Base-by-base conservation (phyloP, 352 stramenopile genomes). In the Pythium monospermum region DNA sequence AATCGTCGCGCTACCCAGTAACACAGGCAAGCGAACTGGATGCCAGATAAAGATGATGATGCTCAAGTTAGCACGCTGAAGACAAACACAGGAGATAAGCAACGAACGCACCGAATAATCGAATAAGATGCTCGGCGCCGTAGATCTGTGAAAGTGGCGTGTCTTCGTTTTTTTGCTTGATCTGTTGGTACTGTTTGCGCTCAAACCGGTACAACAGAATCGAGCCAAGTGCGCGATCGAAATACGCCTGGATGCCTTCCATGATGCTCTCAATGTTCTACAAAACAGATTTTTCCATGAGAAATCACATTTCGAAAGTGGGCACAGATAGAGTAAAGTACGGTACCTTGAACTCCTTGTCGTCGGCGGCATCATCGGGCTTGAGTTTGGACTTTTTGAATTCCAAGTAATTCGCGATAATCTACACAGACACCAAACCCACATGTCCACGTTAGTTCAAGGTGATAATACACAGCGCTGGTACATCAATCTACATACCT, bases 151-250 rank as follows among this genome's bases (percentile, higher is more conserved):
- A 92, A 18, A 92, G 71, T 30, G 72, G 73, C 50, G 68, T 71
- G 37, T 81, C 71, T 27, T 71, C 57, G 39, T 86, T 62, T 42
- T 73, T 69, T 40, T 78, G 61, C 54, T 80, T 71, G 22, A 95
- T 70, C 36, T 91, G 64, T 33, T 93, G 67, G 57, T 91, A 97
- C 75, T 98, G 91, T 45, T 69, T 66, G 33, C 89, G 83, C 57
- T 98, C 91, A 61, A 95, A 83, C 16, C 76, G 74, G 55, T 98
- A 98, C 15, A 98, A 71, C 48, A 98, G 53, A 57, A 94, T 95
- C 18, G 85, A 84, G 40, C 86, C 87, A 27, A 98, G 65, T 10
- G 87, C 80, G 13, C 83, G 83, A 42, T 96, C 83, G 67, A 96
- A 96, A 54, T 96, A 96, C 19, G 84, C 70, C 59, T 91, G 71